phyloP scores from a whole-genome alignment of 2,329 filamentous ascomycete species.

The Lasiodiplodia citricola region DNA sequence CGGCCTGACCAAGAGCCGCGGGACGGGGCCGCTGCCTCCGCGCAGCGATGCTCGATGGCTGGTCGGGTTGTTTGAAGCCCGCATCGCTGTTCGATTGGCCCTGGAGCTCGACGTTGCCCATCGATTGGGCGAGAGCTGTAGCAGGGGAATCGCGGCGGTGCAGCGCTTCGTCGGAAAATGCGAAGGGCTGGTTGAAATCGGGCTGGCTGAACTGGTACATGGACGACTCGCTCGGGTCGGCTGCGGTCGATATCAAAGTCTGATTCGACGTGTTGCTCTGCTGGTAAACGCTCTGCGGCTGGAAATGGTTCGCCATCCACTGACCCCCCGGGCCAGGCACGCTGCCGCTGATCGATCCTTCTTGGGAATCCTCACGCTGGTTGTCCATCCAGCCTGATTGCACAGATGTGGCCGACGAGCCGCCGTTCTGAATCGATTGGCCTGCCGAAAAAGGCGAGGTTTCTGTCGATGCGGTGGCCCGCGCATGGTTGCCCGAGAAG shows the following conservation, averaged over 20 bases:
- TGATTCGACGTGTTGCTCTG: slow-evolving; percentile 44
- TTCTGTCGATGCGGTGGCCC: slow-evolving; percentile 40
- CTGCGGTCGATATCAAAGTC: slow-evolving; percentile 40
- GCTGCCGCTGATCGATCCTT: slow-evolving; percentile 11
- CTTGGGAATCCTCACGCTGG: slow-evolving; percentile 35
- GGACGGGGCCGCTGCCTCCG: slow-evolving; percentile 47
- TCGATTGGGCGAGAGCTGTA: slow-evolving; percentile 45
- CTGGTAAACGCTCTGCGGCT: slow-evolving; percentile 41
- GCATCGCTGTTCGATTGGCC: slow-evolving; percentile 34
- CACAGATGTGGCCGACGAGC: slow-evolving; percentile 42
- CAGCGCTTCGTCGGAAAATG: slow-evolving; percentile 41
- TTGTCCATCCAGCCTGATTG: slow-evolving; percentile 46
- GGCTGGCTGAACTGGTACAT: slow-evolving; percentile 39
- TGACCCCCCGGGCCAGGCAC: slow-evolving; percentile 6
- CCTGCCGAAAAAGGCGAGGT: slow-evolving; percentile 43
- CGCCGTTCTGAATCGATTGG: slow-evolving; percentile 37
- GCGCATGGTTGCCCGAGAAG: slow-evolving; percentile 38
- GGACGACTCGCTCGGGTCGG: slow-evolving; percentile 36
- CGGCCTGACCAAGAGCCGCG: slow-evolving; percentile 47
- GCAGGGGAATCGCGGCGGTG: slow-evolving; percentile 46
- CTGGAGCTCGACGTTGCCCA: slow-evolving; percentile 46
- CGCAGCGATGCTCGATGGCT: slow-evolving; percentile 49
- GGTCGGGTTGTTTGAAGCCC: slow-evolving; percentile 44
- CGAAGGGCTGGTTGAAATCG: slow-evolving; percentile 39
- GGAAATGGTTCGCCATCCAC: slow-evolving; percentile 33